Percentiles rank a stretch among this genome's conserved stretches.
phyloP scores from a whole-genome alignment of 2,329 filamentous ascomycete genomes.

The Dactylellina sp. region DNA sequence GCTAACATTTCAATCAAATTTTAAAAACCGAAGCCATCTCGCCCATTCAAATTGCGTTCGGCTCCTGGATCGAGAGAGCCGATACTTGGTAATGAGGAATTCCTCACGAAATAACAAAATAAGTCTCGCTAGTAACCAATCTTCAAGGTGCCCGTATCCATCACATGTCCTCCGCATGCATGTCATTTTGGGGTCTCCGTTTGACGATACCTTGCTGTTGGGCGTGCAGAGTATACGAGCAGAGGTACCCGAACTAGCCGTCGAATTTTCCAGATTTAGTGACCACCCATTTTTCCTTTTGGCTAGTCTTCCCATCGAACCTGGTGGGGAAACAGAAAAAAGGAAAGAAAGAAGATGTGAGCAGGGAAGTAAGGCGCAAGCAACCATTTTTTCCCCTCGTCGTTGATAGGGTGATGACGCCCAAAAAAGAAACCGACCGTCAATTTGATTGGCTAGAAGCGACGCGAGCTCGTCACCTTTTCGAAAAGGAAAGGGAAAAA shows the following conservation, averaged over 20 bases:
- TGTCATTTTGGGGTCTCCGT: conserved; percentile 42
- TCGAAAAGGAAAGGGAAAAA: not conserved
- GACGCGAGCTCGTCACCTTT: conserved; percentile 54
- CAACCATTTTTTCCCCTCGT: conserved; percentile 23
- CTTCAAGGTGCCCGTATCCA: conserved; percentile 38
- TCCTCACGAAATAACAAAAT: conserved; percentile 33
- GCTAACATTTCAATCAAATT: conserved; percentile 43
- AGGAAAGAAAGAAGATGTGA: conserved; percentile 11
- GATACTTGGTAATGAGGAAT: conserved; percentile 45
- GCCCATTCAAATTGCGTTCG: conserved; percentile 39
- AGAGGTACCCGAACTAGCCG: conserved; percentile 54
- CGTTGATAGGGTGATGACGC: conserved; percentile 54
- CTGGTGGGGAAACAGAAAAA: not conserved
- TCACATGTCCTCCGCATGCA: conserved; percentile 54
- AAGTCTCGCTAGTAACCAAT: not conserved
- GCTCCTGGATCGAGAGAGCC: conserved; percentile 48
- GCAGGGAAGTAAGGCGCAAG: conserved; percentile 46
- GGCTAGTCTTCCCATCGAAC: conserved; percentile 12
- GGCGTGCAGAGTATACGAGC: conserved; percentile 34
- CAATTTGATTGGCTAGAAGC: conserved; percentile 42
- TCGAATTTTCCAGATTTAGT: conserved; percentile 58
- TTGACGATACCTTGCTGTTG: conserved; percentile 44
- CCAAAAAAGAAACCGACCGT: conserved; percentile 53
- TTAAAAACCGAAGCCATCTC: conserved; percentile 34
- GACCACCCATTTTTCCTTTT: conserved; percentile 25